These are phyloP conservation scores for Fusarium clavum DNA, from an alignment of 2,329 filamentous ascomycete species.

Conservation along the genomic window DNA sequence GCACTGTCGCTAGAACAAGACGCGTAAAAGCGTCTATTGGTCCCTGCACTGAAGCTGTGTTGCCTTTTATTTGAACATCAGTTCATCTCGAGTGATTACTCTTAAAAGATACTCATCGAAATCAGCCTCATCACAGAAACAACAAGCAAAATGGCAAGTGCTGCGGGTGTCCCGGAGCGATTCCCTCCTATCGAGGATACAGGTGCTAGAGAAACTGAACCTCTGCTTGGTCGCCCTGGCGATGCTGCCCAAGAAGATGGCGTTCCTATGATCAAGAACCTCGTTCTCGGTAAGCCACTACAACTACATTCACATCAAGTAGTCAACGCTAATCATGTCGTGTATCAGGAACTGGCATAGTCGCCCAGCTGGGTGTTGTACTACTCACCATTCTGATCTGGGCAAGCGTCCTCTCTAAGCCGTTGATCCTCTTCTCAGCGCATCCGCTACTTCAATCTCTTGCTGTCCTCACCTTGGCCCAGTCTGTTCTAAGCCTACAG, in stretches of 20 bases:
- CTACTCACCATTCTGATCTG: conserved; percentile 82
- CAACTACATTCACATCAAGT: not conserved
- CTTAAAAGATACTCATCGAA: not conserved
- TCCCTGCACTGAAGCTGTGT: not conserved
- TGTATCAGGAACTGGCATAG: conserved; percentile 77
- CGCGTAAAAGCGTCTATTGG: not conserved
- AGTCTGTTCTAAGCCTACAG: conserved; percentile 87
- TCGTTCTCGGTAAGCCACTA: conserved; percentile 73
- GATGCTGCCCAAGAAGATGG: conserved; percentile 78
- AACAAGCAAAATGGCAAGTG: conserved; percentile 69
- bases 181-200: conserved; percentile 44
- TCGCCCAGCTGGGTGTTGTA: conserved; percentile 83
- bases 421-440: conserved; percentile 83
- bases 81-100: not conserved
- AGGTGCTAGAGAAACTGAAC: conserved; percentile 55
- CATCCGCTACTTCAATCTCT: conserved; percentile 80
- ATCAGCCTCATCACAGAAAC: not conserved
- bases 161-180: conserved; percentile 72
- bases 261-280: conserved; percentile 74
- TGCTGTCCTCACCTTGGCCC: conserved; percentile 78
- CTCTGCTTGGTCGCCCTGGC: conserved; percentile 67
- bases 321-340: conserved; percentile 6
- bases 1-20: not conserved
- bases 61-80: not conserved
- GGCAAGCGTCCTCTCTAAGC: conserved; percentile 77